These are phyloP conservation scores for Sporothrix pallida DNA, from an alignment of 2,329 filamentous ascomycete species.

Conservation along the genomic window DNA sequence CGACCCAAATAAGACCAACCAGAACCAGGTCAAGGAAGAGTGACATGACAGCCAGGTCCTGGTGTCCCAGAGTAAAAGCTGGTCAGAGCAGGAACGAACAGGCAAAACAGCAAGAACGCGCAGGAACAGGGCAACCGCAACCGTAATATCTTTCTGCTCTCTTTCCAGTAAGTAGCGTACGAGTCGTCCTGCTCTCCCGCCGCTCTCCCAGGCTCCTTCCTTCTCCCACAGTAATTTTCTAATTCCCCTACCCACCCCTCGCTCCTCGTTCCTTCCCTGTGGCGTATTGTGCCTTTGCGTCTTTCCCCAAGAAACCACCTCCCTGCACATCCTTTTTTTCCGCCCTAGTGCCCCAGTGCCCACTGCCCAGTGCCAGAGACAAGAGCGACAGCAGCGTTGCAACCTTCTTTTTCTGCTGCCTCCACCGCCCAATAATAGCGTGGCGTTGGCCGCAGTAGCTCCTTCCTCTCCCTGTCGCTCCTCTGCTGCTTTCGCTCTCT, in stretches of 20 bases:
- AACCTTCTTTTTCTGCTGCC: background rate
- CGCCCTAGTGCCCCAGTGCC: background rate
- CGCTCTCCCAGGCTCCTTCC: background rate
- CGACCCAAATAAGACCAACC: no score
- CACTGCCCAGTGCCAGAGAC: background rate
- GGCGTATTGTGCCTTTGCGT: background rate
- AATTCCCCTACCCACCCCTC: conserved; percentile 20
- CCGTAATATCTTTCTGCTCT: background rate
- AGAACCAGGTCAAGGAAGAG: conserved; percentile 3
- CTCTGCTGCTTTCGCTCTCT: conserved; percentile 1
- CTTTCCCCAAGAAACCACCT: conserved; percentile 8
- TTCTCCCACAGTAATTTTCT: background rate
- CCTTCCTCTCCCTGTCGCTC: conserved; percentile 18
- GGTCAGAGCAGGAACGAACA: background rate
- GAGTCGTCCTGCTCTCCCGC: conserved; percentile 22
- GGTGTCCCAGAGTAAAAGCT: background rate
- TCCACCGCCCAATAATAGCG: conserved; percentile 21
- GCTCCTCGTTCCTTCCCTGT: background rate
- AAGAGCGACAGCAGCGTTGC: conserved; percentile 8
- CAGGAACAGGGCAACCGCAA: conserved; percentile 9
- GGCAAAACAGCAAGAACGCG: background rate
- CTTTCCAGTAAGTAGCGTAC: background rate
- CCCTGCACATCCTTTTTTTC: conserved; percentile 9
- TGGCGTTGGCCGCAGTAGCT: conserved; percentile 27
- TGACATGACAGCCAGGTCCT: background rate